Conservation (phyloP, 768 basidiomycete species). For the Mycena rosella region DNA sequence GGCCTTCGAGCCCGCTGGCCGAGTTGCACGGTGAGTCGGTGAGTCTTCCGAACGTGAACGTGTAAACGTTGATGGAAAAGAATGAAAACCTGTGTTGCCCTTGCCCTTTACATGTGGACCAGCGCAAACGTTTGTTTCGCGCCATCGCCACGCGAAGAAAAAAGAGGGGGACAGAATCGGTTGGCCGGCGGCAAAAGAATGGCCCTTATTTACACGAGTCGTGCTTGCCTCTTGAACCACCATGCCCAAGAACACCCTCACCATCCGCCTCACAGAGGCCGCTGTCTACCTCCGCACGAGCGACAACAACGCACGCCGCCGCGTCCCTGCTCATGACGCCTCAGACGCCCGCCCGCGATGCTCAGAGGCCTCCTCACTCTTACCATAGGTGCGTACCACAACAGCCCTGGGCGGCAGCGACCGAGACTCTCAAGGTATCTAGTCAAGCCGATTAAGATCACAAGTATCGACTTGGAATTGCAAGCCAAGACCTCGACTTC, state of each 20-base stretch:
- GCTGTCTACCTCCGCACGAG: constrained; percentile 59
- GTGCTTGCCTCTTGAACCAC: neutral
- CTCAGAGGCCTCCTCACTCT: constrained; percentile 77
- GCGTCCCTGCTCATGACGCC: constrained; percentile 32
- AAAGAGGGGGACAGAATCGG: no score
- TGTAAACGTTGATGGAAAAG: no score
- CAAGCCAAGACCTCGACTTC: constrained; percentile 77
- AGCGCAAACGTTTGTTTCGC: no score
- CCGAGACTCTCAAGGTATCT: constrained; percentile 46
- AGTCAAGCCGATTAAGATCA: constrained; percentile 86
- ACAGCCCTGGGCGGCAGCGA: neutral
- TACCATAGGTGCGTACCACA: constrained; percentile 41
- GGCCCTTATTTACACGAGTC: neutral
- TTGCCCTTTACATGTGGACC: no score
- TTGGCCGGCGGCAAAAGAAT: constrained; percentile 19
- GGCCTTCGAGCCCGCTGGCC: no score
- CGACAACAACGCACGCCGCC: constrained; percentile 47
- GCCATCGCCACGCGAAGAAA: neutral
- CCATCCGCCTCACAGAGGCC: constrained; percentile 63
- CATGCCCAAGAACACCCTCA: constrained; percentile 41
- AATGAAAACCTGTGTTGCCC: no score
- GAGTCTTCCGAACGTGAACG: no score
- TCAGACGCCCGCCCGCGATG: constrained; percentile 61
- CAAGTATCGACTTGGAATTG: constrained; percentile 86
- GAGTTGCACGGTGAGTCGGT: no score